Evolutionary conservation across 352 stramenopile species (phyloP).

Genomic region (Globisporangium cederbergense): DNA sequence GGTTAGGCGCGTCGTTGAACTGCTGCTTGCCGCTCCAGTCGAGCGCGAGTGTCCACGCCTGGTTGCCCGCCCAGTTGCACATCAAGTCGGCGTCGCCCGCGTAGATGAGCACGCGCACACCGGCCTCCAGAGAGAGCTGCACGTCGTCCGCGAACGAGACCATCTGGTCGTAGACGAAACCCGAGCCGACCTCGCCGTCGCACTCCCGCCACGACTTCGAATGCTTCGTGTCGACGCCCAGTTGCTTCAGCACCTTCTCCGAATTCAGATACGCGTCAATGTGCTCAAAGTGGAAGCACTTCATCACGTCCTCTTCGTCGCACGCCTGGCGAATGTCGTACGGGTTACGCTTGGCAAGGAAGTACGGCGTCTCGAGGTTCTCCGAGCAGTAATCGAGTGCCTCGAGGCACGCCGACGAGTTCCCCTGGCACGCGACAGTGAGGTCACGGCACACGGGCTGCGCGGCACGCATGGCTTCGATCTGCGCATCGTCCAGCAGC

Average conservation of each 20-base stretch:
- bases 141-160: conserved; percentile 90
- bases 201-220: conserved; percentile 87
- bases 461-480: conserved; percentile 46
- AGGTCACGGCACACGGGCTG: conserved; percentile 56
- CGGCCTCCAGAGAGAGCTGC: conserved; percentile 71
- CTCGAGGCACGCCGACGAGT: conserved; percentile 36
- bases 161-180: conserved; percentile 93
- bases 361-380: conserved; percentile 49
- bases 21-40: conserved; percentile 88
- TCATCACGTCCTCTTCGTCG: conserved; percentile 44
- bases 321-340: conserved; percentile 75
- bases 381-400: conserved; percentile 58
- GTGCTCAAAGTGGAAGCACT: conserved; percentile 68
- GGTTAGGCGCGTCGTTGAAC: conserved; percentile 70
- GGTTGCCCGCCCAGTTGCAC: conserved; percentile 94
- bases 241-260: conserved; percentile 25
- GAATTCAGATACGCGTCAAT: conserved; percentile 74
- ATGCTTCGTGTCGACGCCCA: conserved; percentile 43
- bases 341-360: conserved; percentile 47
- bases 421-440: conserved; percentile 47
- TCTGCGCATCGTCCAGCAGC: conserved; percentile 36
- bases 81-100: conserved; percentile 96
- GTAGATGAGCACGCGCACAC: conserved; percentile 91
- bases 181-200: conserved; percentile 90
- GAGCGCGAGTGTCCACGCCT: conserved; percentile 91